Conservation (phyloP, 192 early-diverging fungal species). For the Paraglomus brasilianum region DNA sequence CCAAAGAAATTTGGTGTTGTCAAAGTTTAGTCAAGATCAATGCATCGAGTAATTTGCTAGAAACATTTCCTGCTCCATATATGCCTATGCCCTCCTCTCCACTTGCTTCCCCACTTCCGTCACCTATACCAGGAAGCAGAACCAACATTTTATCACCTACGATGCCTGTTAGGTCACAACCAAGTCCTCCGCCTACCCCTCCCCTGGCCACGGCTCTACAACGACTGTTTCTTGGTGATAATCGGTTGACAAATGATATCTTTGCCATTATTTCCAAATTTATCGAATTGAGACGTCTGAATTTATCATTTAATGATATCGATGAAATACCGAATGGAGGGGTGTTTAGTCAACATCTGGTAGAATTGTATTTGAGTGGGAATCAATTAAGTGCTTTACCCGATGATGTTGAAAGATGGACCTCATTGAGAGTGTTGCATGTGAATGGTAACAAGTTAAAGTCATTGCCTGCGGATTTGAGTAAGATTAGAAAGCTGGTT, state of each 20-base stretch:
- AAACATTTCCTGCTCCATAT: conserved; percentile 74
- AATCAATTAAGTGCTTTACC: conserved; percentile 82
- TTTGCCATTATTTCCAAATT: conserved; percentile 73
- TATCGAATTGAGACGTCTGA: conserved; percentile 72
- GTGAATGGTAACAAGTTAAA: conserved; percentile 90
- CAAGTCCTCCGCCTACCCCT: conserved; percentile 35
- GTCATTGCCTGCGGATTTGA: conserved; percentile 88
- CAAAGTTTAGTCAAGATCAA: conserved; percentile 68
- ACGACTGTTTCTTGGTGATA: conserved; percentile 77
- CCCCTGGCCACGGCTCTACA: conserved; percentile 58
- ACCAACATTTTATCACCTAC: neutral
- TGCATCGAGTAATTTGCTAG: conserved; percentile 77
- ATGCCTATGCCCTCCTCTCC: conserved; percentile 15
- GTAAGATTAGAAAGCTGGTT: conserved; percentile 74
- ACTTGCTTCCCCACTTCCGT: conserved; percentile 24
- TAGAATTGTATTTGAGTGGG: conserved; percentile 79
- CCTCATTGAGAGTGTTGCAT: conserved; percentile 68
- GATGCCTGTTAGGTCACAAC: conserved; percentile 26
- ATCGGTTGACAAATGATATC: conserved; percentile 78
- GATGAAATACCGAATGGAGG: conserved; percentile 79
- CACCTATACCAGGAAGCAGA: conserved; percentile 47
- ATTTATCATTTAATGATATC: conserved; percentile 80
- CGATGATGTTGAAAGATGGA: conserved; percentile 77
- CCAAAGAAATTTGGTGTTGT: conserved; percentile 78
- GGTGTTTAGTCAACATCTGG: conserved; percentile 67